These are phyloP conservation scores for Colletotrichum aenigma DNA, from an alignment of 2,329 filamentous ascomycete species.

Conservation along the genomic window DNA sequence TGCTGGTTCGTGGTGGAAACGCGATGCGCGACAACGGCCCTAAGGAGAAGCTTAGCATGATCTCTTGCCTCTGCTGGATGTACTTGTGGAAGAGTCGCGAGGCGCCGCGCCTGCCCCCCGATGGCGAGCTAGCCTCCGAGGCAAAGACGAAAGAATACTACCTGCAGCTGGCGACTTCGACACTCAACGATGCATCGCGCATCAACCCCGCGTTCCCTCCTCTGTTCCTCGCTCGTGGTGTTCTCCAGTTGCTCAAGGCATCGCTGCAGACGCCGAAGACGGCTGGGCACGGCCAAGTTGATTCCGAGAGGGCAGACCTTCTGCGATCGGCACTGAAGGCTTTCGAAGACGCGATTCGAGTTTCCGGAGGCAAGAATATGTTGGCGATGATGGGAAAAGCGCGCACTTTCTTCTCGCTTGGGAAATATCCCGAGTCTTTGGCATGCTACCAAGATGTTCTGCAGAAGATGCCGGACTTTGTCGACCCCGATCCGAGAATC, in stretches of 20 bases:
- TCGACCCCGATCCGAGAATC: constrained; percentile 93
- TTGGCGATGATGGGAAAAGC: constrained; percentile 91
- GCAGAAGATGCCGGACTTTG: constrained; percentile 82
- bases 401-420: constrained; percentile 83
- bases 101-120: constrained; percentile 67
- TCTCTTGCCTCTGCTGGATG: constrained; percentile 88
- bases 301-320: constrained; percentile 78
- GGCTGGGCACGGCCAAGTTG: constrained; percentile 64
- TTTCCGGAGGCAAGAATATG: constrained; percentile 86
- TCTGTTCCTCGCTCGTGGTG: constrained; percentile 88
- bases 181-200: constrained; percentile 92
- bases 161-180: constrained; percentile 86
- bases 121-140: constrained; percentile 69
- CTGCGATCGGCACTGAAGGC: constrained; percentile 86
- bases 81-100: constrained; percentile 88
- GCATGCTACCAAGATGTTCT: constrained; percentile 87
- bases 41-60: constrained; percentile 84
- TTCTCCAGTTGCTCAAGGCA: constrained; percentile 85
- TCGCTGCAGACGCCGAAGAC: constrained; percentile 82
- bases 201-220: constrained; percentile 93
- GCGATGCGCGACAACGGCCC: constrained; percentile 73
- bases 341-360: constrained; percentile 90
- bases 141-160: constrained; percentile 93
- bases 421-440: constrained; percentile 83
- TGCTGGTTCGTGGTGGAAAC: constrained; percentile 74